These are phyloP conservation scores for Vaccinium corymbosum DNA, from an alignment of 148 eudicot genomes.

Conservation along the genomic window DNA sequence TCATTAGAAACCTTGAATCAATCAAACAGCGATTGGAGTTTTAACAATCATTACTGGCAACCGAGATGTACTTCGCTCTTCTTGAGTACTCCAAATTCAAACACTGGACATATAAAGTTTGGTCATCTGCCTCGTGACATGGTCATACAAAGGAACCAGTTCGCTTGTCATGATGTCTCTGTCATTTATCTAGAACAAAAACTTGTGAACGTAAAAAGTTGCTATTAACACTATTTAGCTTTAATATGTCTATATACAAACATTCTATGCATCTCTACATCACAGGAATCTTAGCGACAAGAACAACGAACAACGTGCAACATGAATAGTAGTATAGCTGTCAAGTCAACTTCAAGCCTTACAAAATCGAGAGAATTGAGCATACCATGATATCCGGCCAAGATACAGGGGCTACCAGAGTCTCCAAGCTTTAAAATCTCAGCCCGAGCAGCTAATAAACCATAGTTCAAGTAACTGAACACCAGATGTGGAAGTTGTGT, in stretches of 20 bases:
- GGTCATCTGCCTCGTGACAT: not conserved
- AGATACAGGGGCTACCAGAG: conserved; percentile 70
- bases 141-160: conserved; percentile 8
- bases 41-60: not conserved
- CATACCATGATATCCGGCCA: conserved; percentile 71
- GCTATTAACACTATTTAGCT: not conserved
- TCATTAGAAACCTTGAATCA: not conserved
- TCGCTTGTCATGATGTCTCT: not conserved
- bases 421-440: conserved; percentile 75
- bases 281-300: not conserved
- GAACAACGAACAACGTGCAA: not conserved
- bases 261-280: not conserved
- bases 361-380: conserved; percentile 13
- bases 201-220: not conserved
- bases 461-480: conserved; percentile 87
- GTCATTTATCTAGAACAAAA: not conserved
- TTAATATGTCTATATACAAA: not conserved
- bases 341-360: conserved; percentile 7
- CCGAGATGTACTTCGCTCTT: not conserved
- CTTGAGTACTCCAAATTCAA: not conserved
- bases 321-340: not conserved
- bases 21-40: not conserved
- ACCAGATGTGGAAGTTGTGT: conserved; percentile 4
- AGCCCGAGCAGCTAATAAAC: conserved; percentile 96
- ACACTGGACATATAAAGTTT: not conserved